Evolutionary conservation across 2,329 filamentous ascomycete genomes (phyloP).

Genomic region (Claviceps sp.): DNA sequence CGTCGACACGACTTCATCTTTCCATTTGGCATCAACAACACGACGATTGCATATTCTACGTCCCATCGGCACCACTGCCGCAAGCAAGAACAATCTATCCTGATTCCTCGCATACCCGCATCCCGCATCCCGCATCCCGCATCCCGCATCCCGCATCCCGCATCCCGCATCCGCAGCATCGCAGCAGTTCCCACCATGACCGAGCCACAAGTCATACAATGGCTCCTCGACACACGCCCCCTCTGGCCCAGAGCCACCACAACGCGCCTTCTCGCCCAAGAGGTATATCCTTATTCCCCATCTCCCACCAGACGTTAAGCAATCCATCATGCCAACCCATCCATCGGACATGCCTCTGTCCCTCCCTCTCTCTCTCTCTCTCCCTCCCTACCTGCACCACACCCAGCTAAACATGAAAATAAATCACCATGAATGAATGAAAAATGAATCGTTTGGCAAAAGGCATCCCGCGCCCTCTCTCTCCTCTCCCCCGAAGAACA

Average conservation of each 20-base stretch:
- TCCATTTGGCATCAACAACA: too few relatives aligned
- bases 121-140: too few relatives aligned
- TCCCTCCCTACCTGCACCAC: neutral
- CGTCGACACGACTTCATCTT: too few relatives aligned
- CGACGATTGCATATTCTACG: too few relatives aligned
- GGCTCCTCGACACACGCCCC: conserved; percentile 46
- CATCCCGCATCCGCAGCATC: too few relatives aligned
- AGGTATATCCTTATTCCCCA: conserved; percentile 20
- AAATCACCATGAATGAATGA: too few relatives aligned
- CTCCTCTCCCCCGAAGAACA: conserved; percentile 43
- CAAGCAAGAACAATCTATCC: too few relatives aligned
- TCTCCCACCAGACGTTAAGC: too few relatives aligned
- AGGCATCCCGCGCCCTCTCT: conserved; percentile 41
- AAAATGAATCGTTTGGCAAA: neutral
- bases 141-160: too few relatives aligned
- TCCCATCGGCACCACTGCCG: too few relatives aligned
- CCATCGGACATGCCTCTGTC: conserved; percentile 8
- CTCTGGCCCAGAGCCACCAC: conserved; percentile 40
- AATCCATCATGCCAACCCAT: too few relatives aligned
- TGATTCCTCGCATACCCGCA: too few relatives aligned
- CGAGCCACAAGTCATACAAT: conserved; percentile 36
- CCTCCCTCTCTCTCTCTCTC: neutral
- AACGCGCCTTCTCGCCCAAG: conserved; percentile 32
- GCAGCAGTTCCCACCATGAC: neutral
- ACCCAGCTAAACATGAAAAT: neutral